These are phyloP conservation scores for Apiospora phragmitis DNA, from an alignment of 2,329 filamentous ascomycete genomes.

Conservation along the genomic window DNA sequence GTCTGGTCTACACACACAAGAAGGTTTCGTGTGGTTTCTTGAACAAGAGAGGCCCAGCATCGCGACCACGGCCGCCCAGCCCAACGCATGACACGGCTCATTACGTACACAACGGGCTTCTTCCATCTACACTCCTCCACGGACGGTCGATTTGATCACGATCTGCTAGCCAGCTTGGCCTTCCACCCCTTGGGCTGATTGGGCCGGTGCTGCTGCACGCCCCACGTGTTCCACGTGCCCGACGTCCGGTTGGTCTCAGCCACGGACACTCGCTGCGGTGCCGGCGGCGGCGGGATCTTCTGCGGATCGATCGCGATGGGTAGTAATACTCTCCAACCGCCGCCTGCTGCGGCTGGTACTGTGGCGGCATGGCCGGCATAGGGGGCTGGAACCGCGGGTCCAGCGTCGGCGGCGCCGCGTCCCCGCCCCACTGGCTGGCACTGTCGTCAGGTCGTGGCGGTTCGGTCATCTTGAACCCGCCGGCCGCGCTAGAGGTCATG, in stretches of 20 bases:
- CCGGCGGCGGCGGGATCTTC: conserved; percentile 10
- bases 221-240: conserved; percentile 17
- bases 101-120: background rate
- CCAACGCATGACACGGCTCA: background rate
- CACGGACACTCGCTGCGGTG: background rate
- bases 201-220: conserved; percentile 15
- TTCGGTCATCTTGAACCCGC: background rate
- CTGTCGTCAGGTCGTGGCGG: background rate
- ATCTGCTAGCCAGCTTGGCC: background rate
- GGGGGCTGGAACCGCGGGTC: background rate
- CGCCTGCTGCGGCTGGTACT: background rate
- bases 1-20: background rate
- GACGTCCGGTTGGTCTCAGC: conserved; percentile 12
- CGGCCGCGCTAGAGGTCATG: conserved; percentile 13
- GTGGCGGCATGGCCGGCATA: conserved; percentile 6
- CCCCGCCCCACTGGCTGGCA: background rate
- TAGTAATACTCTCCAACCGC: background rate
- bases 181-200: conserved; percentile 11
- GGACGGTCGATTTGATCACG: background rate
- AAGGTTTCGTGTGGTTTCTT: background rate
- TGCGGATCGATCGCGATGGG: conserved; percentile 8
- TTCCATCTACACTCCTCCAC: background rate
- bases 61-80: background rate
- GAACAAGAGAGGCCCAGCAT: background rate
- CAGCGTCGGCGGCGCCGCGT: background rate